phyloP scores from a whole-genome alignment of 441 rosid species.

The Pelargonium cotyledonis region DNA sequence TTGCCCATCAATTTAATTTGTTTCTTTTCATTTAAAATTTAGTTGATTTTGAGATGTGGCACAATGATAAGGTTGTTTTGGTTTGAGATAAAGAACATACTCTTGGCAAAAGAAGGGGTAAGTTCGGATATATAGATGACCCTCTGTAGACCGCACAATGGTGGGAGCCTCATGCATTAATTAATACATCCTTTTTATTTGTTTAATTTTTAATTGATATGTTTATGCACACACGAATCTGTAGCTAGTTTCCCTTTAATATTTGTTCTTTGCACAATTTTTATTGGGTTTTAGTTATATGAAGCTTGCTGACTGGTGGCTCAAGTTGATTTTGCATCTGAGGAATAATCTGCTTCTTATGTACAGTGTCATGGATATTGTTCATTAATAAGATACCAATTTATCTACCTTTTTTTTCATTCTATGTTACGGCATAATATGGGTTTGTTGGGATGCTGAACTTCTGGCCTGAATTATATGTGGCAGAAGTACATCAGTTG shows the following conservation, averaged over 20 bases:
- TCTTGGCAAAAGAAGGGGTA: not conserved
- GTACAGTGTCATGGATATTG: too few species aligned
- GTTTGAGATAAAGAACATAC: not conserved
- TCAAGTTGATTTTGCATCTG: too few species aligned
- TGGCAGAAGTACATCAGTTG: conserved; percentile 2
- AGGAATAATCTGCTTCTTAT: too few species aligned
- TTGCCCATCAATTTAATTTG: not conserved
- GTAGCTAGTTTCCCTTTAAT: too few species aligned
- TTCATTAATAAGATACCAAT: too few species aligned
- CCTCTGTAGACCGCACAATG: not conserved
- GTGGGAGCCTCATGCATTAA: not conserved
- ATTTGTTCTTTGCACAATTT: too few species aligned
- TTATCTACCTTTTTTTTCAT: not conserved
- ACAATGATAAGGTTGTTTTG: not conserved
- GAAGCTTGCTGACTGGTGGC: too few species aligned
- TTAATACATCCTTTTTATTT: not conserved
- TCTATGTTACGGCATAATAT: not conserved
- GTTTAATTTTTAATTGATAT: not conserved
- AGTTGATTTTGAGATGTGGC: not conserved
- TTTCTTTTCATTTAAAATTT: not conserved
- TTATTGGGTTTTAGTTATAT: too few species aligned
- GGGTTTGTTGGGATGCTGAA: not conserved
- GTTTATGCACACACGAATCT: too few species aligned
- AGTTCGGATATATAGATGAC: not conserved
- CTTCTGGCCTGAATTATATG: not conserved